These are phyloP conservation scores for Russula sp. DNA, from an alignment of 768 basidiomycete species.

Conservation along the genomic window DNA sequence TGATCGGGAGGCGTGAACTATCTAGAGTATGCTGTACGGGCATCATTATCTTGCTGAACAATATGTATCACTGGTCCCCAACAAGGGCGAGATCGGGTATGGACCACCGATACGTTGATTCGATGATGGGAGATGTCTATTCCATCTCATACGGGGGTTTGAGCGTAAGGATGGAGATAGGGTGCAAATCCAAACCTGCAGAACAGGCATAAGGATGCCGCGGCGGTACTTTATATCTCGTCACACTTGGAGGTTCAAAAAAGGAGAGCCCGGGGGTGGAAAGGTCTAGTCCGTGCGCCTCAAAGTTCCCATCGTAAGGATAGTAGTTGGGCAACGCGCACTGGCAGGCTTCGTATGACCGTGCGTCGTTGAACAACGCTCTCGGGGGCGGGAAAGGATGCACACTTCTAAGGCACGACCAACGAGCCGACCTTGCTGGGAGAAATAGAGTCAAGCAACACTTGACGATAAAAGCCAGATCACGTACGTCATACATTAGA, in stretches of 20 bases:
- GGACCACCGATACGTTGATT: not conserved
- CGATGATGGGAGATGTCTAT: not conserved
- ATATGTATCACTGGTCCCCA: too few species aligned
- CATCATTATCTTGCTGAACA: not conserved
- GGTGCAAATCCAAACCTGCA: not conserved
- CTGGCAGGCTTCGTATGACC: not conserved
- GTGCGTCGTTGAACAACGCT: not conserved
- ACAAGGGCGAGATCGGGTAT: too few species aligned
- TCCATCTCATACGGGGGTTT: not conserved
- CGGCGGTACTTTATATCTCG: too few species aligned
- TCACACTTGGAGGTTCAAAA: too few species aligned
- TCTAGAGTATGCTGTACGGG: not conserved
- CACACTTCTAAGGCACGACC: not conserved
- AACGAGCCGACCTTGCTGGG: not conserved
- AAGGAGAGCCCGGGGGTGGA: too few species aligned
- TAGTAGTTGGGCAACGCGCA: not conserved
- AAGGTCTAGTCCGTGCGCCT: too few species aligned
- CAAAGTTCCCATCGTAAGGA: too few species aligned
- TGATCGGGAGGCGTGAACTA: not conserved
- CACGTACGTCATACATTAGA: not conserved
- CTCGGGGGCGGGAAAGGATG: not conserved
- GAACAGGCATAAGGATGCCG: not conserved
- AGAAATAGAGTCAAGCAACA: not conserved
- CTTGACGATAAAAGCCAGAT: not conserved
- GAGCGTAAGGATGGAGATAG: not conserved